phyloP scores from a whole-genome alignment of 2,329 filamentous ascomycete genomes.

The Sphaerulina vaccinii region DNA sequence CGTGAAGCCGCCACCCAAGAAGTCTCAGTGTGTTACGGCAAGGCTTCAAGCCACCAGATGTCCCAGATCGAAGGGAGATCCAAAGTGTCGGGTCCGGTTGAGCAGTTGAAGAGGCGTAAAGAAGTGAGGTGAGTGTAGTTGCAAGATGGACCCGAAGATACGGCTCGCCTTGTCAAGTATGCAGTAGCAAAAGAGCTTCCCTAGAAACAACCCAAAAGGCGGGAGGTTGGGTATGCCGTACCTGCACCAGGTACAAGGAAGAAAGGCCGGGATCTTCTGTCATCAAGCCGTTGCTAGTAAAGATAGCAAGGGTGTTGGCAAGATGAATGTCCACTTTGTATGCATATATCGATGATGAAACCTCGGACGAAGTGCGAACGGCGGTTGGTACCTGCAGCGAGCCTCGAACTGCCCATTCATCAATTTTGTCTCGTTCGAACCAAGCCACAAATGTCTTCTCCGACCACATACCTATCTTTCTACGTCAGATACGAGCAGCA shows the following conservation, averaged over 20 bases:
- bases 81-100: background rate
- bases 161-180: background rate
- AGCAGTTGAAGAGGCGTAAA: background rate
- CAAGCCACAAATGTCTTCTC: no score
- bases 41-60: constrained; percentile 5
- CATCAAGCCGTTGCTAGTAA: no score
- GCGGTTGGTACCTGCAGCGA: no score
- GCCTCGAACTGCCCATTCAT: no score
- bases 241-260: background rate
- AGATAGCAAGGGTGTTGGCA: background rate
- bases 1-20: background rate
- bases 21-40: background rate
- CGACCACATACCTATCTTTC: no score
- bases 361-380: background rate
- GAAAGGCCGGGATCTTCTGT: no score
- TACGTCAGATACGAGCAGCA: no score
- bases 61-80: background rate
- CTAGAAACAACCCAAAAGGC: no score
- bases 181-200: no score
- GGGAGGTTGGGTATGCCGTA: background rate
- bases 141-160: background rate
- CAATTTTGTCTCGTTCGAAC: no score
- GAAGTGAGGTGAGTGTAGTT: background rate
- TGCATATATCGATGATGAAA: background rate
- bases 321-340: background rate